A percentile compares a stretch with the other conserved stretches of the same genome.
Conservation (phyloP, 768 basidiomycete species). For the Suillus decipiens region DNA sequence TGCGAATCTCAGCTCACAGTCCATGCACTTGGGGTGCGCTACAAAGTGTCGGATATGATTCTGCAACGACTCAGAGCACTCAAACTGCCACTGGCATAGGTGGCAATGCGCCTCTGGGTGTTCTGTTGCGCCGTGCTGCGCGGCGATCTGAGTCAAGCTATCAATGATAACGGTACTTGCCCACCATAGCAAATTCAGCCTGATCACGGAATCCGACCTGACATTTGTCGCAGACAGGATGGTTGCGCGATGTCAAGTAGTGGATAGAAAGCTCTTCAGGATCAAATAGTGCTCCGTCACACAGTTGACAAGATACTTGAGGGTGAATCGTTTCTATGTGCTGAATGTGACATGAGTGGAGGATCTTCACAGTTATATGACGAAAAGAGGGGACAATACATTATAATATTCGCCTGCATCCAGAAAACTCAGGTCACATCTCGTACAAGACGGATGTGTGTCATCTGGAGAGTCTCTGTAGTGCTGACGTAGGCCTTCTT, state of each 20-base stretch:
- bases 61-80: conserved; percentile 35
- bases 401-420: conserved; percentile 26
- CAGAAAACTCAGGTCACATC: conserved; percentile 38
- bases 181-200: conserved; percentile 29
- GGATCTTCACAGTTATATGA: conserved; percentile 3
- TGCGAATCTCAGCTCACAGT: conserved; percentile 44
- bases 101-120: conserved; percentile 37
- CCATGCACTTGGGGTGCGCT: conserved; percentile 46
- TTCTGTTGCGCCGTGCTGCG: conserved; percentile 31
- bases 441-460: conserved; percentile 38
- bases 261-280: conserved; percentile 25
- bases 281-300: conserved; percentile 26
- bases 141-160: conserved; percentile 16
- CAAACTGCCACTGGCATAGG: conserved; percentile 43
- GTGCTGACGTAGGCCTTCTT: conserved; percentile 41
- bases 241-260: conserved; percentile 27
- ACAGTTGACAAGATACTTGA: conserved; percentile 36
- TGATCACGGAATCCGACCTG: conserved; percentile 29
- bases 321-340: conserved; percentile 41
- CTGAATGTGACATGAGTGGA: conserved; percentile 25
- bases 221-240: conserved; percentile 31
- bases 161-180: conserved; percentile 11
- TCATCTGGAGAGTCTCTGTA: conserved; percentile 37
- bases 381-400: conserved; percentile 26
- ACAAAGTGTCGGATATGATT: conserved; percentile 44